These are phyloP conservation scores for Chlamydomonas sp. DNA, from an alignment of 139 green algal species.

Conservation along the genomic window DNA sequence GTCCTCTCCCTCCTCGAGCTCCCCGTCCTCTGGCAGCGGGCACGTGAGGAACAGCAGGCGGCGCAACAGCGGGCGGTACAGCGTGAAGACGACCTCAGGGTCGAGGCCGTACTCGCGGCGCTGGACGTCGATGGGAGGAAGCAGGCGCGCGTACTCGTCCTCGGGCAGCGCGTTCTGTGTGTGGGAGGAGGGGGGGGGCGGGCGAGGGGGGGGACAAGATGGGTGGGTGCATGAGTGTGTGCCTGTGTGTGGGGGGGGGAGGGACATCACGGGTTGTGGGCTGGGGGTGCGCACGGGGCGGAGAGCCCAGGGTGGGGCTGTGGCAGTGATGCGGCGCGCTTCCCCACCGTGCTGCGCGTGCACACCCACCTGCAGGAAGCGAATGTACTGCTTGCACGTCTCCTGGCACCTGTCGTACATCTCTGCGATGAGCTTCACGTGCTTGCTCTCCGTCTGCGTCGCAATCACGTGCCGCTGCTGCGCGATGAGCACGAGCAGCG, in stretches of 20 bases:
- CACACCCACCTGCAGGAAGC: constrained; percentile 15
- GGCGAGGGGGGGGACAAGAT: background rate
- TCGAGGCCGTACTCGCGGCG: constrained; percentile 53
- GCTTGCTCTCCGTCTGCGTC: constrained; percentile 43
- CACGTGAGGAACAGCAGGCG: constrained; percentile 10
- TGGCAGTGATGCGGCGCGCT: background rate
- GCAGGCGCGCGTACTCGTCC: constrained; percentile 41
- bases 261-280: background rate
- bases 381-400: constrained; percentile 29
- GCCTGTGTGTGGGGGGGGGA: background rate
- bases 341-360: background rate
- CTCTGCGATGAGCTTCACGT: constrained; percentile 76
- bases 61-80: constrained; percentile 49
- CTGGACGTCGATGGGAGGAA: constrained; percentile 50
- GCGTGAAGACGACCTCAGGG: constrained; percentile 56
- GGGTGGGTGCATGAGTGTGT: constrained; percentile 18
- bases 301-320: background rate
- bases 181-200: background rate
- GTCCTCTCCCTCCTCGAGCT: constrained; percentile 30
- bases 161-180: constrained; percentile 41
- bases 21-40: constrained; percentile 24
- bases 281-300: background rate
- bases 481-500: constrained; percentile 65
- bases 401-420: constrained; percentile 76
- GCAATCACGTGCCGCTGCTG: constrained; percentile 67